These are phyloP conservation scores for Trichosporon coremiiforme DNA, from an alignment of 1,284 basidiomycete species.

Conservation along the genomic window DNA sequence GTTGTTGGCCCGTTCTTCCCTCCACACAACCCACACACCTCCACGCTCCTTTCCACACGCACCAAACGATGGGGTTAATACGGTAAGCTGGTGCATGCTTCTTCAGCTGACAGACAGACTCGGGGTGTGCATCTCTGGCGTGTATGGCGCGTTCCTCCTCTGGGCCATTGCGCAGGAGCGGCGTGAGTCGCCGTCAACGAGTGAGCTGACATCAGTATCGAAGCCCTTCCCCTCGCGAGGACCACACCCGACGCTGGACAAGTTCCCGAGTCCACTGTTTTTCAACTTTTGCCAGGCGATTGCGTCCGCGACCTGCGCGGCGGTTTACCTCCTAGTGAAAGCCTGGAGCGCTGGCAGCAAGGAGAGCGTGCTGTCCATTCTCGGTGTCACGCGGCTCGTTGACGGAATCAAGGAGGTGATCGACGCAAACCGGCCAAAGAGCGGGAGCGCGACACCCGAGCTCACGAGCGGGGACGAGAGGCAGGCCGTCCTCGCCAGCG, in stretches of 20 bases:
- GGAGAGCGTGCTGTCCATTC: conserved; percentile 28
- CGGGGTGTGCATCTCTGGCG: conserved; percentile 53
- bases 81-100: too few species aligned
- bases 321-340: conserved; percentile 71
- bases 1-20: not conserved
- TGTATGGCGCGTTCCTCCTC: conserved; percentile 61
- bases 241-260: conserved; percentile 58
- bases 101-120: conserved; percentile 40
- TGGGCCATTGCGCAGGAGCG: conserved; percentile 90
- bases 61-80: conserved; percentile 23
- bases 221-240: conserved; percentile 71
- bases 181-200: not conserved
- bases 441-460: conserved; percentile 29
- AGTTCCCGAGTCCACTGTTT: conserved; percentile 84
- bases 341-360: conserved; percentile 32
- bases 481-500: not conserved
- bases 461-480: not conserved
- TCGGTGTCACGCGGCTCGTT: conserved; percentile 39
- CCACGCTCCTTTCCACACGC: not conserved
- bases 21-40: not conserved
- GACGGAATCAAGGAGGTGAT: conserved; percentile 12
- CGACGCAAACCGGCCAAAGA: conserved; percentile 39
- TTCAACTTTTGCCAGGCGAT: conserved; percentile 84
- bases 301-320: conserved; percentile 74
- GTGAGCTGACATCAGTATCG: conserved; percentile 63